Base-by-base conservation (phyloP, 805 yeast species). In the Barnettozyma wickerhamii region DNA sequence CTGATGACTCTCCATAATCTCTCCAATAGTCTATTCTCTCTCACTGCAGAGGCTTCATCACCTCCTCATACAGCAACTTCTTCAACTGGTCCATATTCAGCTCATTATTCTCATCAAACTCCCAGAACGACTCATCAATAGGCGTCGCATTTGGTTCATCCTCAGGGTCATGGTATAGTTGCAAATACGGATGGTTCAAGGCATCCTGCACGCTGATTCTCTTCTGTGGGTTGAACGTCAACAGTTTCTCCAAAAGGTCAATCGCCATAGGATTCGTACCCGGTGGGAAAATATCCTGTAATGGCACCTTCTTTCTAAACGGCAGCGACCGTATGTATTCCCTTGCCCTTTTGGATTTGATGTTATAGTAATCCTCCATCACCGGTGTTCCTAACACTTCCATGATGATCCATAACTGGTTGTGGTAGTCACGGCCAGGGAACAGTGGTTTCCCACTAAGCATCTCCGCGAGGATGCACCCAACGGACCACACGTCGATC, bases 401-500 rank as follows among this genome's bases (percentile, higher is more conserved):
- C 53, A 84, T 70, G 6, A 84, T 84, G 18, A 82, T 64, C 62
- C 77, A 66, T 45, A 80, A 60, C 57, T 79, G 95, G 55, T 81
- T 77, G 38, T 76, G 75, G 56, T 81, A 84, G 58, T 84, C 90
- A 41, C 76, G 72, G 1, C 93, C 93, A 0, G 91, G 91, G 51
- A 84, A 79, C 7, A 84, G 58, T 0, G 91, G 89, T 45, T 71
- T 71, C 32, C 62, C 62, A 28, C 66, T 61, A 7, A 79, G 66
- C 71, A 84, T 66, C 57, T 84, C 93, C 0, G 85, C 90, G 24
- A 84, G 54, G 26, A 84, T 81, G 55, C 91, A 84, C 0, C 91
- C 93, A 30, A 82, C 79, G 0, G 88, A 79, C 93, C 93, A 84
- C 13, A 84, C 69, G 55, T 84, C 93, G 45, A 84, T 81, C 1